A percentile compares a stretch with the other conserved stretches of the same genome.
Conservation (phyloP, 441 rosid species). For the Hura crepitans region DNA sequence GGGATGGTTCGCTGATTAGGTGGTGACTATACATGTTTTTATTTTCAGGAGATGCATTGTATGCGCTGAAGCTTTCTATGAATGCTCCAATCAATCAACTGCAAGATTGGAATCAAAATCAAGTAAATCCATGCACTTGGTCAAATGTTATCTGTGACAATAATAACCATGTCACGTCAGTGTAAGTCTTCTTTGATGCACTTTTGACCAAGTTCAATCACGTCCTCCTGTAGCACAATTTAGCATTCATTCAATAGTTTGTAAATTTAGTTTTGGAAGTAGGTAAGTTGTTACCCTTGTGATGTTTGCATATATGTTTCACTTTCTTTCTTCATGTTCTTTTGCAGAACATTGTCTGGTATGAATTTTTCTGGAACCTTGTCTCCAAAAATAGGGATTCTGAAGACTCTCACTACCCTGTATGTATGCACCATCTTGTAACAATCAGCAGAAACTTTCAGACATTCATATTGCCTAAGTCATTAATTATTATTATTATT, state of each 20-base stretch:
- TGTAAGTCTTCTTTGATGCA: conserved; percentile 47
- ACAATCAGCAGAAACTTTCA: not conserved
- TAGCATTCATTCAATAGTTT: conserved; percentile 11
- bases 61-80: conserved; percentile 53
- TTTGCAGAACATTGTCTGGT: conserved; percentile 68
- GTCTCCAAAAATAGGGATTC: conserved; percentile 59
- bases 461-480: not conserved
- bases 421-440: conserved; percentile 36
- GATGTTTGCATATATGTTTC: conserved; percentile 15
- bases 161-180: conserved; percentile 52
- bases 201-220: not conserved
- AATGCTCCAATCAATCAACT: conserved; percentile 48
- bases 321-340: not conserved
- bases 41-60: conserved; percentile 75
- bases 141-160: conserved; percentile 64
- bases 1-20: conserved; percentile 22
- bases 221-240: not conserved
- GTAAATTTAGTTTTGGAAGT: conserved; percentile 5
- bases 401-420: conserved; percentile 62
- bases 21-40: conserved; percentile 21
- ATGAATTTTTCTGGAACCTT: conserved; percentile 71
- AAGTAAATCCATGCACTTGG: conserved; percentile 94
- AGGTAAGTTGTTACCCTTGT: not conserved
- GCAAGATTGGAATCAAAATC: conserved; percentile 74
- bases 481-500: not conserved